Evolutionary conservation across 805 yeast genomes (phyloP), one percentile per base, ranked within the genome.

Genomic region (Teunomyces aglyptinius): DNA sequence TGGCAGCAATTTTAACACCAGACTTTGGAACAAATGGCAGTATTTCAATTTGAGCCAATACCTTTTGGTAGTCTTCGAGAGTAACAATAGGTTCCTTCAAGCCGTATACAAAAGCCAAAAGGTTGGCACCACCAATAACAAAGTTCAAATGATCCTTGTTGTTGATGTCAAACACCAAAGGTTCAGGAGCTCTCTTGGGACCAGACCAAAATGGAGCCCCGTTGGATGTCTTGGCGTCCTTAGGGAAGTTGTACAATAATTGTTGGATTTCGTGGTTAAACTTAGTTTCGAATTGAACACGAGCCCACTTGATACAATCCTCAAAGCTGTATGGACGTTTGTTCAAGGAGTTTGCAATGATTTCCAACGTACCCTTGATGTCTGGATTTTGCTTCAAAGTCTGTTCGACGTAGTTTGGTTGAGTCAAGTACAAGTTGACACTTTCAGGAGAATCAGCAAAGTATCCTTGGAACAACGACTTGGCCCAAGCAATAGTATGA

Each of bases 401-500:
- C 51, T 85, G 82, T 70, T 92, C 97, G 38, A 92, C 92, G 67
- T 85, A 94, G 70, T 90, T 85, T 50, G 97, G 94, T 69, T 94
- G 97, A 28, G 91, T 76, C 63, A 94, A 73, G 68, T 90, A 94
- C 62, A 89, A 69, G 66, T 94, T 94, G 46, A 91, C 98, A 59
- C 89, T 89, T 67, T 89, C 96, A 15, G 96, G 91, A n/a, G 89
- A 78, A 50, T 92, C 97, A 31, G 82, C 75, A 67, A 94, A 94
- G 61, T 82, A 89, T 16, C 94, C 96, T 75, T 87, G 94, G 78
- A 94, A 94, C 62, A 89, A 76, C 15, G 90, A 83, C 71, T 95
- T 95, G 12, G 98, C 96, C 99, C 99, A 94, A 5, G 99, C 98
- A 70, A 94, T 94, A 1, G 99, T 94, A 64, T 94, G 99, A 65